These are phyloP conservation scores for Aspergillus incahuasiensis DNA, from an alignment of 495 filamentous ascomycete species.

Conservation along the genomic window DNA sequence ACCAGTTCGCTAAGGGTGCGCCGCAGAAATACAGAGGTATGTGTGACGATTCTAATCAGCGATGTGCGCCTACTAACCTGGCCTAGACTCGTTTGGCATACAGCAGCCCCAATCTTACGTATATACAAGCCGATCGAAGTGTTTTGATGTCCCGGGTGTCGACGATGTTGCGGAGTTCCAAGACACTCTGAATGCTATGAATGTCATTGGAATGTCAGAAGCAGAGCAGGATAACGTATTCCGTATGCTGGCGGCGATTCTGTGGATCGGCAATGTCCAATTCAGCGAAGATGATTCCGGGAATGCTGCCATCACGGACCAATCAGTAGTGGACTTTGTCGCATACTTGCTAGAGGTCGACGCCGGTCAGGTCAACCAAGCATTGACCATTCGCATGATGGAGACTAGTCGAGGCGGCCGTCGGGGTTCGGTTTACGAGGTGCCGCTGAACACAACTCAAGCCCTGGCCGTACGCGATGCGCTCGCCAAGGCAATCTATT, in stretches of 20 bases:
- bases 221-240: constrained; percentile 94
- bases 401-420: constrained; percentile 84
- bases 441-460: constrained; percentile 84
- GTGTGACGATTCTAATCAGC: background rate
- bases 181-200: constrained; percentile 92
- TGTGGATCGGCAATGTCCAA: constrained; percentile 92
- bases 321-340: constrained; percentile 88
- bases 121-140: constrained; percentile 94
- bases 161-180: constrained; percentile 88
- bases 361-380: constrained; percentile 72
- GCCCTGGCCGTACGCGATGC: constrained; percentile 93
- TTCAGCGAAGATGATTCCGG: constrained; percentile 84
- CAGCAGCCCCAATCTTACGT: constrained; percentile 89
- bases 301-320: constrained; percentile 80
- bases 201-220: constrained; percentile 82
- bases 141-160: constrained; percentile 87
- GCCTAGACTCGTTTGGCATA: constrained; percentile 72
- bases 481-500: constrained; percentile 89
- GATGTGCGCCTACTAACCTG: constrained; percentile 12
- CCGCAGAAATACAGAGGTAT: constrained; percentile 73
- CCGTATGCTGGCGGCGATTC: constrained; percentile 85
- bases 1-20: constrained; percentile 95
- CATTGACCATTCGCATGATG: constrained; percentile 81
- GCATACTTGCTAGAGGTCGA: constrained; percentile 93
- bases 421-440: constrained; percentile 79